Conservation (phyloP, 768 basidiomycete genomes). For the Suillus subaureus region DNA sequence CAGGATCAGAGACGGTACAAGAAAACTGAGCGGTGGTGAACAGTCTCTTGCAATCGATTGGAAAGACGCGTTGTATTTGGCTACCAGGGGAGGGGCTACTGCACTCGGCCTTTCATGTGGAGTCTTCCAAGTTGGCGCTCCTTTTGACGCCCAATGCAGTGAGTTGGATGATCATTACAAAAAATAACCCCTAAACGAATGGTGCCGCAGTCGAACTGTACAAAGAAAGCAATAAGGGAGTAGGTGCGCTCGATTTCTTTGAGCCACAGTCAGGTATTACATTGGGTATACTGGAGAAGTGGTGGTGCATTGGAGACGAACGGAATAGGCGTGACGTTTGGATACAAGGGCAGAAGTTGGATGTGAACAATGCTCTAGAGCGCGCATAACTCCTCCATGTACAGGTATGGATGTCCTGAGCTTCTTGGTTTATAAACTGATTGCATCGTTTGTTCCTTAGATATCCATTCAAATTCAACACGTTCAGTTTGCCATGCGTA, state of each 20-base stretch:
- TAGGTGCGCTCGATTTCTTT: constrained; percentile 75
- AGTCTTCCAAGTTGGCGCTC: constrained; percentile 57
- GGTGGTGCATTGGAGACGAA: constrained; percentile 84
- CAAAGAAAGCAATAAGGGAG: constrained; percentile 33
- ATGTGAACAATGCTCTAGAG: not conserved
- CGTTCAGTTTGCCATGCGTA: not conserved
- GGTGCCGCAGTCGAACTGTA: not conserved
- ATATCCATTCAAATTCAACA: not conserved
- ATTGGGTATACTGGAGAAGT: constrained; percentile 74
- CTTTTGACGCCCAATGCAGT: constrained; percentile 82
- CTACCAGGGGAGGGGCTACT: constrained; percentile 75
- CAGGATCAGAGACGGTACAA: constrained; percentile 63
- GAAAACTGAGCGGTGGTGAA: constrained; percentile 25
- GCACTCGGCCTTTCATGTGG: constrained; percentile 68
- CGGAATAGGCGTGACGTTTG: constrained; percentile 71
- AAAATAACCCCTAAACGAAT: constrained; percentile 5
- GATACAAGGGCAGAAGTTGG: constrained; percentile 63
- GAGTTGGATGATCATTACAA: constrained; percentile 26
- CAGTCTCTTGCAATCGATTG: constrained; percentile 62
- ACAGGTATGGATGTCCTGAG: not conserved
- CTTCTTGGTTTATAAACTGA: not conserved
- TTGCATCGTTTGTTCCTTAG: not conserved
- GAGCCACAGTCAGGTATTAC: constrained; percentile 26
- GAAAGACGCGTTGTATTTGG: constrained; percentile 81
- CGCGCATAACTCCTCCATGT: no score